phyloP scores from a whole-genome alignment of 129 eudicot genomes.

The Silybum marianum region DNA sequence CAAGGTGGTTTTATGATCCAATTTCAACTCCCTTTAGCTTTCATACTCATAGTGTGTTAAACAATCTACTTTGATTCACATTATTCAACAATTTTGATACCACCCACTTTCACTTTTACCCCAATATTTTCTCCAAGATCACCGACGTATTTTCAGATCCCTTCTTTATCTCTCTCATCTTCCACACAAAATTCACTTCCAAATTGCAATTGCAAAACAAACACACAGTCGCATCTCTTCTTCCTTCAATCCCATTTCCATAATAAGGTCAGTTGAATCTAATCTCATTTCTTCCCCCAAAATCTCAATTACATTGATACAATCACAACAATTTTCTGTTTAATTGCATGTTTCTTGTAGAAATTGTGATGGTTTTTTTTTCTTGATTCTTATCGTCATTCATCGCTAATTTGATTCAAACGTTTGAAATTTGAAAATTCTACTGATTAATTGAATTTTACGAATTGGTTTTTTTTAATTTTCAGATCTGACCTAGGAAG shows the following conservation, averaged over 20 bases:
- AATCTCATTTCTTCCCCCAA: neutral
- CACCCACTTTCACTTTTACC: neutral
- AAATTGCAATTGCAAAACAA: no score
- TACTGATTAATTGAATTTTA: conserved; percentile 19
- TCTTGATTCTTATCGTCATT: neutral
- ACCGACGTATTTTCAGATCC: conserved; percentile 36
- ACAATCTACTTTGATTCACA: conserved; percentile 10
- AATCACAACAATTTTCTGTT: neutral
- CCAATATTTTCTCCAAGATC: conserved; percentile 30
- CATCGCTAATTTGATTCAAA: conserved; percentile 12
- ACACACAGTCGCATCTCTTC: neutral
- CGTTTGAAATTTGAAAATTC: neutral
- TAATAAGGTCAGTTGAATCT: conserved; percentile 30
- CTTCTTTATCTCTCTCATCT: conserved; percentile 15
- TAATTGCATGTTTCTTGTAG: neutral
- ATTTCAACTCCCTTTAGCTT: no score
- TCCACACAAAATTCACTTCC: conserved; percentile 11
- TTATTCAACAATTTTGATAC: conserved; percentile 15
- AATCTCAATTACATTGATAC: neutral
- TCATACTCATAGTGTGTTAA: conserved; percentile 16
- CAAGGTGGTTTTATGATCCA: no score
- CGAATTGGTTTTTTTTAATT: conserved; percentile 22
- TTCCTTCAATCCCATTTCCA: conserved; percentile 22
- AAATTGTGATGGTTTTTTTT: neutral
- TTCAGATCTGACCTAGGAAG: conserved; percentile 47